A percentile compares a stretch with the other conserved stretches of the same genome.
phyloP scores from a whole-genome alignment of 1,284 basidiomycete species.

The Pseudozyma sp. region DNA sequence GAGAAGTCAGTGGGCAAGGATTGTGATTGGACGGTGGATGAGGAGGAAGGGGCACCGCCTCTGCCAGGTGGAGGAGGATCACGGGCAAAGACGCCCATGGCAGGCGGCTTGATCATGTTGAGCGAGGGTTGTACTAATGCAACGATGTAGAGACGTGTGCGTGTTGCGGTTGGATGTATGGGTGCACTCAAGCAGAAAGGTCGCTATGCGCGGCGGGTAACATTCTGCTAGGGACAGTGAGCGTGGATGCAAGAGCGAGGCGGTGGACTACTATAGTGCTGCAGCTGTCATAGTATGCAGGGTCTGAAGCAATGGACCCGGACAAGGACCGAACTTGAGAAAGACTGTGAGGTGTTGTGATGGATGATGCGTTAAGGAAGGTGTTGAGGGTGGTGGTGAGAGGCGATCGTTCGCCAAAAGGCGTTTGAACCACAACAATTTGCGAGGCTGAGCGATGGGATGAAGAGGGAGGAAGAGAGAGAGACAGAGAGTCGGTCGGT shows the following conservation, averaged over 20 bases:
- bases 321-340: too few species aligned
- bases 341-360: neutral
- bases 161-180: neutral
- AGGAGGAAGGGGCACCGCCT: conserved; percentile 7
- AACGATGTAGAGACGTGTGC: neutral
- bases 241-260: neutral
- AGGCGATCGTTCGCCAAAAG: neutral
- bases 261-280: too few species aligned
- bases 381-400: neutral
- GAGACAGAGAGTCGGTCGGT: neutral
- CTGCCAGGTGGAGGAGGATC: conserved; percentile 28
- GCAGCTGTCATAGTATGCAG: too few species aligned
- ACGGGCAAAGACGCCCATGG: conserved; percentile 53
- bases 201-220: conserved; percentile 1
- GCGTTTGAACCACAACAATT: too few species aligned
- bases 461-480: neutral
- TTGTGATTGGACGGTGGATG: conserved; percentile 10
- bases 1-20: conserved; percentile 2
- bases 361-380: neutral
- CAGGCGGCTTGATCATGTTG: conserved; percentile 46
- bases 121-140: neutral
- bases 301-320: too few species aligned
- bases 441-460: too few species aligned
- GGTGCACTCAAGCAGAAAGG: neutral
- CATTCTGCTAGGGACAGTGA: conserved; percentile 4